These are phyloP conservation scores for Pseudotsuga menziesii DNA, from an alignment of 75 land plant species.

Conservation along the genomic window DNA sequence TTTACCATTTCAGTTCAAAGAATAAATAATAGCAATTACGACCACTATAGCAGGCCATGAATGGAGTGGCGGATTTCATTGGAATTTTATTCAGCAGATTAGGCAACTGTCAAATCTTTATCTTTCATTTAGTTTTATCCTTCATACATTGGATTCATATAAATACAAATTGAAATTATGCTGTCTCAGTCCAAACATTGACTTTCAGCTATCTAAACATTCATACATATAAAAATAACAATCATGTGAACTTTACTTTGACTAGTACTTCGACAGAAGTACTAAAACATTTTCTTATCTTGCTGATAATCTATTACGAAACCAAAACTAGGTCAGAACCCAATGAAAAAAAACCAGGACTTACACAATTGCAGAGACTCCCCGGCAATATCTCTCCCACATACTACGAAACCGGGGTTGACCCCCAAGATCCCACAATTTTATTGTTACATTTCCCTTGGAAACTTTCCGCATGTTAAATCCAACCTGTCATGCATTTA, in stretches of 20 bases:
- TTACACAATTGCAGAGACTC: slow-evolving; percentile 97
- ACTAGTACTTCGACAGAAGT: background rate
- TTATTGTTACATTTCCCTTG: slow-evolving; percentile 94
- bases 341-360: background rate
- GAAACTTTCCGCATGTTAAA: slow-evolving; percentile 95
- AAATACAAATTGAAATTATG: background rate
- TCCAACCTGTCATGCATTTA: slow-evolving; percentile 66
- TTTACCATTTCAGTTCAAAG: too few species aligned
- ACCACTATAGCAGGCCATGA: background rate
- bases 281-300: background rate
- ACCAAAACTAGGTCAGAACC: background rate
- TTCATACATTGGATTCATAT: background rate
- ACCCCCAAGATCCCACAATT: slow-evolving; percentile 97
- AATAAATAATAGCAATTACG: background rate
- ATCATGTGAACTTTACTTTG: background rate
- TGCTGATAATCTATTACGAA: background rate
- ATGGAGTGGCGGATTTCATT: background rate
- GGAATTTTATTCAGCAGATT: background rate
- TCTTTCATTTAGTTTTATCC: background rate
- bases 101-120: background rate
- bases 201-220: background rate
- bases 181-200: background rate
- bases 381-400: slow-evolving; percentile 98
- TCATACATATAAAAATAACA: background rate
- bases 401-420: slow-evolving; percentile 96